Percentiles rank a stretch among this genome's conserved stretches.
These are phyloP conservation scores for Micractinium sp. DNA, from an alignment of 139 green algal species.

Conservation along the genomic window DNA sequence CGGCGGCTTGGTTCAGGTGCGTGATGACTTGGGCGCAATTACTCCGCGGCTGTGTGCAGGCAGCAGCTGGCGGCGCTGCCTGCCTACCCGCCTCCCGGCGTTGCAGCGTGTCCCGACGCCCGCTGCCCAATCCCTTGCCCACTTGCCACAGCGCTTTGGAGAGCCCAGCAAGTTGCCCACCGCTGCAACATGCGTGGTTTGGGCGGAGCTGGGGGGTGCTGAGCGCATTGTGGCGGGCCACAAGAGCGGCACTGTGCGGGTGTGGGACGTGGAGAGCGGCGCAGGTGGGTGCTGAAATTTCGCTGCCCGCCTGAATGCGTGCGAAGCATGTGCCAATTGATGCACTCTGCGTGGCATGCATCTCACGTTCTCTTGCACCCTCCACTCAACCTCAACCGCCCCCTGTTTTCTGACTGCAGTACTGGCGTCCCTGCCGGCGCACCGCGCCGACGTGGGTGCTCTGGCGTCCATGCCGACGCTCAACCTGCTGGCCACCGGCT, in stretches of 20 bases:
- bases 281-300: not conserved
- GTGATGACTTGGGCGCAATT: too few species aligned
- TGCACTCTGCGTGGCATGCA: not conserved
- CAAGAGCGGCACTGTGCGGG: slow-evolving; percentile 6
- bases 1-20: not conserved
- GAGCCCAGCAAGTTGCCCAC: not conserved
- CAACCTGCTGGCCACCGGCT: slow-evolving; percentile 20
- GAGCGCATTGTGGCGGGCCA: slow-evolving; percentile 9
- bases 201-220: not conserved
- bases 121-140: not conserved
- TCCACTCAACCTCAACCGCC: not conserved
- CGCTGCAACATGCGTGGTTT: slow-evolving; percentile 16
- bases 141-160: not conserved
- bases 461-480: not conserved
- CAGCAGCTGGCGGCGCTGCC: not conserved
- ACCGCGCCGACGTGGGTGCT: not conserved
- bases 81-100: not conserved
- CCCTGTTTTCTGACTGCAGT: not conserved
- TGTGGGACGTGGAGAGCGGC: slow-evolving; percentile 14
- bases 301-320: not conserved
- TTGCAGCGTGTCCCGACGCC: too few species aligned
- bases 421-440: not conserved
- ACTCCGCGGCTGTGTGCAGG: not conserved
- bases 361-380: not conserved
- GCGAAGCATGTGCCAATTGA: not conserved